Conservation (phyloP, 176 grass and related monocot genomes). For the Lolium perenne region DNA sequence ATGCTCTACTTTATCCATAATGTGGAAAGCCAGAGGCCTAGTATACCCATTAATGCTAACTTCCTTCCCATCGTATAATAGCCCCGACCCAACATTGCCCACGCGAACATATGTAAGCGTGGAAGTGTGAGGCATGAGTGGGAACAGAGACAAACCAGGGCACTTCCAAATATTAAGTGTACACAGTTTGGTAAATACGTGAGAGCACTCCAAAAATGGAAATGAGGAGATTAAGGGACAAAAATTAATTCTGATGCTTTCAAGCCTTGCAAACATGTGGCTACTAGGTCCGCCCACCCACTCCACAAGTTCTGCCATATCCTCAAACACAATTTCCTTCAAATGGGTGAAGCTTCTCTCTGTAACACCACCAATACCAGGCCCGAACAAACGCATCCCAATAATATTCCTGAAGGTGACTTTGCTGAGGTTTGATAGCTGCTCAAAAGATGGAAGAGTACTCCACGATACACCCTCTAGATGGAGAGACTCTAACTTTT, state of each 20-base stretch:
- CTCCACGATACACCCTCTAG: neutral
- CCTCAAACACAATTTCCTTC: neutral
- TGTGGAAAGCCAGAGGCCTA: neutral
- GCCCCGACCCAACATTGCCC: neutral
- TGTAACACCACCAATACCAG: neutral
- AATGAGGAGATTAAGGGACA: neutral
- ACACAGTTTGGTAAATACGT: neutral
- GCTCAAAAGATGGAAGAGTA: neutral
- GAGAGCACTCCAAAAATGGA: neutral
- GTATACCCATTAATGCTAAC: accelerated
- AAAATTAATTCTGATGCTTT: neutral
- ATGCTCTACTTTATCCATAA: neutral
- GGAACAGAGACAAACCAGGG: neutral
- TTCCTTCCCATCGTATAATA: neutral
- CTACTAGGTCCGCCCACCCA: neutral
- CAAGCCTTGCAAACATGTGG: neutral
- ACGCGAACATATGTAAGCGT: neutral
- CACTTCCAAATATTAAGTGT: neutral
- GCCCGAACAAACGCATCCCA: neutral
- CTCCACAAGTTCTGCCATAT: neutral
- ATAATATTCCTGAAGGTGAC: neutral
- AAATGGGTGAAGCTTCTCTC: neutral
- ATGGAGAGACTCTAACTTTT: neutral
- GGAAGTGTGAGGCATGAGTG: neutral
- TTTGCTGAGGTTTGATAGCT: accelerated